Base-by-base conservation (phyloP, 202 grass and related monocot species). In the Musa balbisiana region DNA sequence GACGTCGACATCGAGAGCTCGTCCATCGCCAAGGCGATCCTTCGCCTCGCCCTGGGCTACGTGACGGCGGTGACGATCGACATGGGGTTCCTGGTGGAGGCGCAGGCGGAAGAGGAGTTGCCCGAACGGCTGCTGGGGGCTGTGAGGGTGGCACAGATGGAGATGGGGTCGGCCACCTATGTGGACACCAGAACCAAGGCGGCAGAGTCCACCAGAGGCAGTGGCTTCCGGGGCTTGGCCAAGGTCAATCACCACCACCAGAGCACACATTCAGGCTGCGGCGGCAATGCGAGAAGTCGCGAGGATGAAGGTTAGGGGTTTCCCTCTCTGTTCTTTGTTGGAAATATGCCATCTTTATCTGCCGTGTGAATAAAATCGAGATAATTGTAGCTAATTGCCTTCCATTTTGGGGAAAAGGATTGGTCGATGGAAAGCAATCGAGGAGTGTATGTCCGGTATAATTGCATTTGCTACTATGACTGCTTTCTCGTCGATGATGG, bases 1-100 rank as follows among this genome's bases (percentile, higher is more conserved):
- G 95, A 99, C 49, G 91, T 99, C 2, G 95, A 99, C 81, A 92
- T 99, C 79, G 95, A 89, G 64, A 99, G 87, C 87, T 99, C 95
- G 0, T 81, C 95, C 8, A 89, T 99, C 77, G 95, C 95, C 55
- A 95, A 82, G 67, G 95, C 95, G 50, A 90, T 99, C 63, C 89
- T 95, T 58, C 85, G 87, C 58, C 75, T 99, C 10, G 95, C 95
- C 9, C 87, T 99, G 26, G 95, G 95, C 68, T 90, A 80, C 24
- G 87, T 90, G 73, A 92, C 95, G 0, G 78, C 87, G 10, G 95
- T 99, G 9, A 92, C 95, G 73, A 90, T 99, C 25, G 95, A 99
- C 78, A 99, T 99, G 95, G 95, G 91, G 0, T 99, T 99, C 74
- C 88, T 95, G 8, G 85, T 99, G 6, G 95, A 99, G 82, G 82